Base-by-base conservation (phyloP, 768 basidiomycete species). In the Neoboletus brunneissimus region DNA sequence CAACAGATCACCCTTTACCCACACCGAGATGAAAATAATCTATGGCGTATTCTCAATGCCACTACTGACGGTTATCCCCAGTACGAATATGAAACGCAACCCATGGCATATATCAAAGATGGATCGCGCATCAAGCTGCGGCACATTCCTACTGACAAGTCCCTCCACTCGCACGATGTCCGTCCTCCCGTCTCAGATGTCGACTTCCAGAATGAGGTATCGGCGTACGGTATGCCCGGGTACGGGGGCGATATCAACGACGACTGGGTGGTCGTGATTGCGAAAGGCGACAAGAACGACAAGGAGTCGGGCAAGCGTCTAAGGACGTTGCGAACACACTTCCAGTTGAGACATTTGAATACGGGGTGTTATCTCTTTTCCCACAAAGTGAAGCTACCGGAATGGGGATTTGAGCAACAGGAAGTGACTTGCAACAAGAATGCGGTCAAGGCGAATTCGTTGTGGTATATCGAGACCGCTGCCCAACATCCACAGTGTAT, bases 381-480 rank as follows among this genome's bases (percentile, higher is more conserved):
- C 23, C 97, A 99, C 76, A 97, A 97, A 72, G 89, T 98, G 65
- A 98, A 98, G 74, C 76, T 99, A 1, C 97, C 97, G 0, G 91
- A 97, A 5, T 99, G 97, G 97, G 97, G 85, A 0, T 99, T 81
- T 63, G 97, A 98, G 68, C 97, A 99, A 72, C 97, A 99, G 70
- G 97, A 99, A 67, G 97, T 99, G 50, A 98, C 97, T 0, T 99
- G 97, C 73, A 99, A 99, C 75, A 98, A 94, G 80, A 96, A 98
- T 64, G 95, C 97, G 13, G 88, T 88, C 25, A 81, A 76, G 70
- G 81, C 79, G 2, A 98, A 98, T 72, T 94, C 94, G 31, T 68
- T 98, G 57, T 98, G 97, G 97, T 93, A 83, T 64, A 76, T 98
- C 41, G 97, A 99, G 77, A 97, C 94, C 2, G 82, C 89, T 22